phyloP scores from a whole-genome alignment of 1,284 basidiomycete genomes.

The Ceratorhiza oryzae-sativae region DNA sequence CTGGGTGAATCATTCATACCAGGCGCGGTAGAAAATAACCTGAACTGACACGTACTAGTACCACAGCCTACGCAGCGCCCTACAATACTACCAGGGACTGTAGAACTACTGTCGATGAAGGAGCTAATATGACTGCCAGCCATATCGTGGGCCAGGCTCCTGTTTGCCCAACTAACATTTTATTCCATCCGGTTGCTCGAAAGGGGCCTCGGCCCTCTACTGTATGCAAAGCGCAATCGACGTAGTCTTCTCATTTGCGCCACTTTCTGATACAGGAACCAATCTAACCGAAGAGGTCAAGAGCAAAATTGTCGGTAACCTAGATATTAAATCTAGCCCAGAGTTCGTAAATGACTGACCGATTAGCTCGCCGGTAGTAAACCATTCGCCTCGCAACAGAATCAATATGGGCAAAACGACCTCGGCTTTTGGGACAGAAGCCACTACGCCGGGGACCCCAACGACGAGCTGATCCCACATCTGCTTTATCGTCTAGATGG shows the following conservation, averaged over 20 bases:
- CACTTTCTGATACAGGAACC: not conserved
- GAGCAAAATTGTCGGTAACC: constrained; percentile 17
- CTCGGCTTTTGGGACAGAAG: constrained; percentile 28
- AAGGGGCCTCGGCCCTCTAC: constrained; percentile 5
- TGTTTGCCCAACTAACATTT: constrained; percentile 21
- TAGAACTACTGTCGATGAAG: not conserved
- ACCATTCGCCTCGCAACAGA: not conserved
- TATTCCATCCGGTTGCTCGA: constrained; percentile 17
- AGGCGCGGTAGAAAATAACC: no score
- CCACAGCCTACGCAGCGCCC: constrained; percentile 5
- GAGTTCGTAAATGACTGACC: not conserved
- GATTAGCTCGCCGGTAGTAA: not conserved
- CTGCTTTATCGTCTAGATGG: constrained; percentile 17
- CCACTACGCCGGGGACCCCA: not conserved
- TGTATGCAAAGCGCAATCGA: not conserved
- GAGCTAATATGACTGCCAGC: not conserved
- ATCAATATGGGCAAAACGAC: not conserved
- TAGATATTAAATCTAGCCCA: not conserved
- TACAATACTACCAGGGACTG: constrained; percentile 23
- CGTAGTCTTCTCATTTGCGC: not conserved
- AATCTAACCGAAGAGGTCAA: not conserved
- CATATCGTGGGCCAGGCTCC: not conserved
- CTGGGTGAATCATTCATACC: not conserved
- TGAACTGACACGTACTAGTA: not conserved
- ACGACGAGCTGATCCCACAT: not conserved